These are phyloP conservation scores for Irpex sp. DNA, from an alignment of 1,284 basidiomycete species.

Conservation along the genomic window DNA sequence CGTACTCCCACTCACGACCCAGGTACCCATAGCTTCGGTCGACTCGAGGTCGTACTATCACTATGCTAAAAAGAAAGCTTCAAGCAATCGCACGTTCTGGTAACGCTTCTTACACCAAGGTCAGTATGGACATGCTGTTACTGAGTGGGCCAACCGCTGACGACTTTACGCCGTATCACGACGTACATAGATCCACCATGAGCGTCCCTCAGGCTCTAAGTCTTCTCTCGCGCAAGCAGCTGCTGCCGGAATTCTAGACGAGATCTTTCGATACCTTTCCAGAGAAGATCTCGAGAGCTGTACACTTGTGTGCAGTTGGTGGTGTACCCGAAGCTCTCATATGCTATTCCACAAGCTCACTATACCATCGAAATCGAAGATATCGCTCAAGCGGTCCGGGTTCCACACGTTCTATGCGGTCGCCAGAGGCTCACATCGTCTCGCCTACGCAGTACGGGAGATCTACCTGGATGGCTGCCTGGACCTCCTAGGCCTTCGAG, in stretches of 20 bases:
- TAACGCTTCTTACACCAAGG: too few relatives aligned
- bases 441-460: background rate
- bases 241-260: background rate
- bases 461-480: background rate
- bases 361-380: background rate
- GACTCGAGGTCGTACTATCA: too few relatives aligned
- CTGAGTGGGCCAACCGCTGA: too few relatives aligned
- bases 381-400: background rate
- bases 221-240: background rate
- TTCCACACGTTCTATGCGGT: background rate
- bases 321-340: background rate
- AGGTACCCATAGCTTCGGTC: too few relatives aligned
- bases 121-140: too few relatives aligned
- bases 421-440: background rate
- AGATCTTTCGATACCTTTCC: background rate
- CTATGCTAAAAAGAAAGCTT: too few relatives aligned
- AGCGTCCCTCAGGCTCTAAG: background rate
- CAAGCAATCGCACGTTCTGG: too few relatives aligned
- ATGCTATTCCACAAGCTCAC: background rate
- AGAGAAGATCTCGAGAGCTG: background rate
- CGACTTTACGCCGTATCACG: too few relatives aligned
- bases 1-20: too few relatives aligned
- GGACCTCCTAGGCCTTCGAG: background rate
- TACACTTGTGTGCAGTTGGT: background rate
- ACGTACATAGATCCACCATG: too few relatives aligned